Conservation (phyloP, 345 rosid species). For the Excoecaria cochinchinensis region DNA sequence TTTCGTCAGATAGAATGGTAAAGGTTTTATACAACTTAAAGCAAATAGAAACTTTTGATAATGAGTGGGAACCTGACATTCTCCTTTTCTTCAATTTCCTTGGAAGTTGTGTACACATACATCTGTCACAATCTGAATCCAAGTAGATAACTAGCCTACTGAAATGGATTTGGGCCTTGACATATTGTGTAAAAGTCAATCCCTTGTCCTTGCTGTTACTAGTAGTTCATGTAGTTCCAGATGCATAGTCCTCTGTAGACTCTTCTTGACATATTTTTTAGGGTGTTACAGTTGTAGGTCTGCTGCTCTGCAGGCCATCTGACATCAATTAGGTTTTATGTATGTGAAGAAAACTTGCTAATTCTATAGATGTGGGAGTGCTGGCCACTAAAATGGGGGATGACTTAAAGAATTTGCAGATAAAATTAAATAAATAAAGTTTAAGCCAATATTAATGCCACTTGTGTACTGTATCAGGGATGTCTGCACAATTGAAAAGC, state of each 20-base stretch:
- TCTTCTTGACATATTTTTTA: too few relatives aligned
- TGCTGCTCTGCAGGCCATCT: not conserved
- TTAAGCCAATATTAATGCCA: not conserved
- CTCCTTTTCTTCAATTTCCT: not conserved
- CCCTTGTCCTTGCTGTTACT: not conserved
- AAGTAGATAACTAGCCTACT: not conserved
- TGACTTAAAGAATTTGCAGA: not conserved
- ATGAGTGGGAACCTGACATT: not conserved
- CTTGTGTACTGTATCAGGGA: not conserved
- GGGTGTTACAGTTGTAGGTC: not conserved
- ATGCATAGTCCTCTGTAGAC: not conserved
- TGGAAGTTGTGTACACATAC: not conserved
- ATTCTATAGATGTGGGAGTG: not conserved
- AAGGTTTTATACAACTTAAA: not conserved
- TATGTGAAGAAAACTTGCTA: not conserved
- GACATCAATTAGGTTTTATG: not conserved
- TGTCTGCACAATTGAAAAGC: not conserved
- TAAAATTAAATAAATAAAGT: not conserved
- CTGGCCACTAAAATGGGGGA: not conserved
- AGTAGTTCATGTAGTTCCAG: not conserved
- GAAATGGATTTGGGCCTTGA: not conserved
- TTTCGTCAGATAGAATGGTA: too few relatives aligned
- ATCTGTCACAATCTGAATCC: not conserved
- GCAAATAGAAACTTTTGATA: not conserved
- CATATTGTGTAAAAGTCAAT: not conserved